Evolutionary conservation across 2,329 filamentous ascomycete species (phyloP).

Genomic region (Neonectria faginata): DNA sequence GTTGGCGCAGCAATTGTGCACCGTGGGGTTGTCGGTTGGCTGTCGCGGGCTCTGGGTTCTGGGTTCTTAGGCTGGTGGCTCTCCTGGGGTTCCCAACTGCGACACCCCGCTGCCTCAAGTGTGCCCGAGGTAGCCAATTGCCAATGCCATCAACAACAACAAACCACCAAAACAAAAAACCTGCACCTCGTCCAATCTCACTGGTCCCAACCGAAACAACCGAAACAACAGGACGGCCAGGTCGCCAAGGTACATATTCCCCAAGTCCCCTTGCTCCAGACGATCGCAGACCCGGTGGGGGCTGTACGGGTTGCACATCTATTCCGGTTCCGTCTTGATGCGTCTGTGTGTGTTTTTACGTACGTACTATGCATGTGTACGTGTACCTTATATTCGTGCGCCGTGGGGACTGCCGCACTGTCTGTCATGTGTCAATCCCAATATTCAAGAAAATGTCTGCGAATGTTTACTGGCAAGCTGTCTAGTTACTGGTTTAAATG

Average conservation of each 20-base stretch:
- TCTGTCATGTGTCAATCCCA: conserved; percentile 21
- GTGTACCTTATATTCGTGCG: background rate
- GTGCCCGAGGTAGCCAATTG: background rate
- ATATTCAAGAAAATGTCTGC: conserved; percentile 9
- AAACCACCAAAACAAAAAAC: background rate
- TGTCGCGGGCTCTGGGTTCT: conserved; percentile 33
- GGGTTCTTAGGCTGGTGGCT: background rate
- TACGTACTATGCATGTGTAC: background rate
- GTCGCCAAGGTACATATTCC: conserved; percentile 5
- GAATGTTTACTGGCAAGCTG: background rate
- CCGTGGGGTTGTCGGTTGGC: conserved; percentile 47
- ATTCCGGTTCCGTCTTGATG: conserved; percentile 2
- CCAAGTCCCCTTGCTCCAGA: conserved; percentile 19
- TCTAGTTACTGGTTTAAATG: no score
- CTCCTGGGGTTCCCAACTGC: background rate
- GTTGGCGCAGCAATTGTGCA: conserved; percentile 22
- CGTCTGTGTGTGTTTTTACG: background rate
- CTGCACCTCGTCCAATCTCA: conserved; percentile 3
- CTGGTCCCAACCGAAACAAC: conserved; percentile 5
- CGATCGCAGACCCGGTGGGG: conserved; percentile 19
- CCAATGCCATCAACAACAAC: conserved; percentile 5
- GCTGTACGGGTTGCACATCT: conserved; percentile 1
- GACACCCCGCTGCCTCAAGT: background rate
- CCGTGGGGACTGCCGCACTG: background rate
- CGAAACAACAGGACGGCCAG: background rate